Conservation (phyloP, 306 rosid genomes). For the Ochetophila trinervis region DNA sequence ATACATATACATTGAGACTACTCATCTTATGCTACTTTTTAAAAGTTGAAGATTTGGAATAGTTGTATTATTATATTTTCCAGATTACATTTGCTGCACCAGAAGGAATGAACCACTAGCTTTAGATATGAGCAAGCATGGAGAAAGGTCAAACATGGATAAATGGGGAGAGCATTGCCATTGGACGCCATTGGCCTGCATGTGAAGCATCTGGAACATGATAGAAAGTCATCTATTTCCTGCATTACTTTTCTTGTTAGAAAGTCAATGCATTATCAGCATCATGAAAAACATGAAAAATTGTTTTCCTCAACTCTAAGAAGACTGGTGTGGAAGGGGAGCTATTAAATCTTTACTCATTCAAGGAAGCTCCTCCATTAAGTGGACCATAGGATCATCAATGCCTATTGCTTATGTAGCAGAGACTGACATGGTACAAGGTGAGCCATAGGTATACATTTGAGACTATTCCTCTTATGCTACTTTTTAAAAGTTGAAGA, state of each 20-base stretch:
- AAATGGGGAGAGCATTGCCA: background rate
- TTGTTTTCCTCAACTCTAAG: background rate
- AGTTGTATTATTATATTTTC: background rate
- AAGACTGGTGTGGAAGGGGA: conserved; percentile 13
- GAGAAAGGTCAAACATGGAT: background rate
- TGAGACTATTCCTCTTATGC: background rate
- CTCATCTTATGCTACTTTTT: background rate
- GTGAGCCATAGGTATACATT: background rate
- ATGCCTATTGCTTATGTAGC: background rate
- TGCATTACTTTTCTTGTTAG: background rate
- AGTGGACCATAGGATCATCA: conserved; percentile 13
- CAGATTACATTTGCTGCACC: background rate
- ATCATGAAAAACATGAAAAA: background rate
- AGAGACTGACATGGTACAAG: conserved; percentile 9
- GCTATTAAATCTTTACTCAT: background rate
- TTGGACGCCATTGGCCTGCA: background rate
- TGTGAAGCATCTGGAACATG: background rate
- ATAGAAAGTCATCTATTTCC: background rate
- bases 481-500: background rate
- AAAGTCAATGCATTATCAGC: too few species aligned
- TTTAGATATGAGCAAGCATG: background rate
- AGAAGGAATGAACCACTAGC: background rate
- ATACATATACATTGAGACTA: background rate
- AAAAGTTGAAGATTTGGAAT: background rate
- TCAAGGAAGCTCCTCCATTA: conserved; percentile 1